Conservation (phyloP, 2,329 filamentous ascomycete genomes). For the Talaromyces islandicus region DNA sequence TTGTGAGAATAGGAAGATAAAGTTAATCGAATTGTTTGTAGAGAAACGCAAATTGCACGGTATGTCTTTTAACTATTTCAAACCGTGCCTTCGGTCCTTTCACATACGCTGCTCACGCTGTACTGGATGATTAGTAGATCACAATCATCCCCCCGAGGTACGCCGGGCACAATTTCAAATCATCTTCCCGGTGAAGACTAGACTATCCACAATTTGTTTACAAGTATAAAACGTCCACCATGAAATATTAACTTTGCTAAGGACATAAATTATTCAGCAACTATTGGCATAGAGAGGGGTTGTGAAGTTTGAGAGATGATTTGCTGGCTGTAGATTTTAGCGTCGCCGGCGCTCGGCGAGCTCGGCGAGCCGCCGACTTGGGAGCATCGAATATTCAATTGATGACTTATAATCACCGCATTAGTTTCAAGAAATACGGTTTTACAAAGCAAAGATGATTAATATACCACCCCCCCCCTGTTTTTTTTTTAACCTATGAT, state of each 20-base stretch:
- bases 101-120: not conserved
- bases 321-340: not conserved
- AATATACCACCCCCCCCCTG: too few species aligned
- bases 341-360: not conserved
- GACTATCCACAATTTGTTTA: not conserved
- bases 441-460: not conserved
- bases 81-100: not conserved
- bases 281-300: too few species aligned
- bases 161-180: not conserved
- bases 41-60: not conserved
- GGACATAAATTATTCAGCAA: not conserved
- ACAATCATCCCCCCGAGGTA: not conserved
- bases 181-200: not conserved
- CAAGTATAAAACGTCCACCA: not conserved
- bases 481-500: too few species aligned
- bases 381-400: not conserved
- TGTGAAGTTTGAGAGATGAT: not conserved
- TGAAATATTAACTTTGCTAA: not conserved
- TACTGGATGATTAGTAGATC: not conserved
- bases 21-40: not conserved
- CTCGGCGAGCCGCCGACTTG: not conserved
- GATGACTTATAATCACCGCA: not conserved
- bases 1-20: not conserved
- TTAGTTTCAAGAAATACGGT: not conserved
- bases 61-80: not conserved